Conservation (phyloP, 176 grass and related monocot species). For the Carex parvula region DNA sequence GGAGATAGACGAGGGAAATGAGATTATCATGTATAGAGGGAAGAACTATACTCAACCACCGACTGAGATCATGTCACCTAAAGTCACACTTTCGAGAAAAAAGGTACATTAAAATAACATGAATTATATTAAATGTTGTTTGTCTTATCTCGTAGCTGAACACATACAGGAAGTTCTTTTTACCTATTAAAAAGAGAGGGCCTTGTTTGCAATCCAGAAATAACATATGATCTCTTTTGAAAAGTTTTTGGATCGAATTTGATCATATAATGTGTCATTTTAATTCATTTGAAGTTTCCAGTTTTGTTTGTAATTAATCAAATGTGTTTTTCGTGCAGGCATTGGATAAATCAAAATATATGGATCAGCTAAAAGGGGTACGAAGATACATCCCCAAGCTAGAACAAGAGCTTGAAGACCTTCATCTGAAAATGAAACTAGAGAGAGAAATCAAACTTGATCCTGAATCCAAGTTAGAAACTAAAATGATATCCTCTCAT, state of each 20-base stretch:
- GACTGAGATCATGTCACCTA: conserved; percentile 94
- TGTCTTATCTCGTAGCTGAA: not conserved
- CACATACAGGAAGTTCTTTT: not conserved
- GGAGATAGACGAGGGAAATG: conserved; percentile 74
- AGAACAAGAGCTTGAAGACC: conserved; percentile 78
- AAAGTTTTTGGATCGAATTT: not conserved
- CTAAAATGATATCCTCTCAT: conserved; percentile 3
- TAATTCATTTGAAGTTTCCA: not conserved
- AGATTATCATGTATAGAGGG: conserved; percentile 95
- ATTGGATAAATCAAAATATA: conserved; percentile 90
- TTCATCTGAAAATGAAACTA: conserved; percentile 70
- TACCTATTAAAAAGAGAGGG: not conserved
- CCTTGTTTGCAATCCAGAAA: not conserved
- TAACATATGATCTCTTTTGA: not conserved
- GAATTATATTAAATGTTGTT: not conserved
- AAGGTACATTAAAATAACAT: conserved; percentile 39
- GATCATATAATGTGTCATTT: not conserved
- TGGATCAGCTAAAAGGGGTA: conserved; percentile 50
- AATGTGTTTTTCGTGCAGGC: conserved; percentile 48
- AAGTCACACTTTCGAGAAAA: conserved; percentile 72
- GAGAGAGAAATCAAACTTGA: conserved; percentile 36
- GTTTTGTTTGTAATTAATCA: not conserved
- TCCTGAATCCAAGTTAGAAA: conserved; percentile 21
- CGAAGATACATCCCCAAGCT: conserved; percentile 79
- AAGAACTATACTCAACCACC: conserved; percentile 94